These are phyloP conservation scores for Starmerella vitae DNA, from an alignment of 805 yeast genomes.

Conservation along the genomic window DNA sequence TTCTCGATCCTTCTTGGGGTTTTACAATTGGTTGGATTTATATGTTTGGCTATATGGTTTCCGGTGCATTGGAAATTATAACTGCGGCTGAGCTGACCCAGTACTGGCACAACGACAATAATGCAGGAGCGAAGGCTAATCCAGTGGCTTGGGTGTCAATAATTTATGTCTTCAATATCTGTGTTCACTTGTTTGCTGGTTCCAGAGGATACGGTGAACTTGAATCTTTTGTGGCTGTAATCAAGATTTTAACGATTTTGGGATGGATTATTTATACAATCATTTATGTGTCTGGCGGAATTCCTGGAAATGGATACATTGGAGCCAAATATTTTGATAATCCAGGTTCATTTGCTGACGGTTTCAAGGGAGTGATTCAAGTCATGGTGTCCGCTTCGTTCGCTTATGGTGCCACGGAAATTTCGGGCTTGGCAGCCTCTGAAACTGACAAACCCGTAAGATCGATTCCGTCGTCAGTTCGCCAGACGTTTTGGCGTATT, in stretches of 20 bases:
- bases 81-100: conserved; percentile 45
- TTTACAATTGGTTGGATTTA: conserved; percentile 57
- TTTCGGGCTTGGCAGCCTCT: conserved; percentile 56
- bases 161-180: conserved; percentile 38
- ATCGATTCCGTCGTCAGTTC: conserved; percentile 56
- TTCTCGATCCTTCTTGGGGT: conserved; percentile 53
- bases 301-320: conserved; percentile 42
- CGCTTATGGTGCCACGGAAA: conserved; percentile 56
- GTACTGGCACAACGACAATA: conserved; percentile 40
- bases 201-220: conserved; percentile 53
- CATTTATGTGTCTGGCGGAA: conserved; percentile 35
- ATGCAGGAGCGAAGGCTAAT: conserved; percentile 28
- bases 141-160: conserved; percentile 44
- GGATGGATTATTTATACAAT: conserved; percentile 51
- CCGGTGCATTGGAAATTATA: conserved; percentile 51
- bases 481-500: conserved; percentile 54
- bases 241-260: conserved; percentile 44
- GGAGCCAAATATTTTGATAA: conserved; percentile 58
- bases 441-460: conserved; percentile 57
- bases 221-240: conserved; percentile 43
- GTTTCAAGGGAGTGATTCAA: conserved; percentile 34
- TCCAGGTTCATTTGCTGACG: conserved; percentile 59
- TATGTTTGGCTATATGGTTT: conserved; percentile 40
- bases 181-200: conserved; percentile 26
- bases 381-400: conserved; percentile 53